These are phyloP conservation scores for Naganishia sp. DNA, from an alignment of 1,284 basidiomycete species.

Conservation along the genomic window DNA sequence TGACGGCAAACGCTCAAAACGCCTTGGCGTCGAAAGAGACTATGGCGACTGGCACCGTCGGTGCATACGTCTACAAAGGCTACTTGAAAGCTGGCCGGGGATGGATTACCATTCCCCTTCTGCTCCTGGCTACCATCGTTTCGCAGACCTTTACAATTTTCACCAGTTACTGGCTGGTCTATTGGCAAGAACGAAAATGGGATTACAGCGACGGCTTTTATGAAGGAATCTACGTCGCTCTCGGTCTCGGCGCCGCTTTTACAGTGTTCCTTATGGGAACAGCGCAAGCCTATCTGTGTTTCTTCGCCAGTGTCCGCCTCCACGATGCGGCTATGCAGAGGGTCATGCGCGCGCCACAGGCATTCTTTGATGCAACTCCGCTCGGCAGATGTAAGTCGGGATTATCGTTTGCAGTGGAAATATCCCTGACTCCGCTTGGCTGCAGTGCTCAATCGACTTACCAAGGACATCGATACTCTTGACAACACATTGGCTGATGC, in stretches of 20 bases:
- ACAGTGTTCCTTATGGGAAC: conserved; percentile 59
- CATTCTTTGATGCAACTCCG: conserved; percentile 87
- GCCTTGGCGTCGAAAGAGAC: conserved; percentile 57
- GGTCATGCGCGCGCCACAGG: conserved; percentile 74
- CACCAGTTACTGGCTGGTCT: conserved; percentile 37
- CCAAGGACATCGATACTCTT: conserved; percentile 42
- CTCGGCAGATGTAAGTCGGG: conserved; percentile 62
- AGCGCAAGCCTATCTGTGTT: conserved; percentile 58
- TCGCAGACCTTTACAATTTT: conserved; percentile 51
- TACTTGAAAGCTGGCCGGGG: conserved; percentile 59
- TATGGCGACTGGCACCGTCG: conserved; percentile 50
- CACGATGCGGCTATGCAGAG: conserved; percentile 63
- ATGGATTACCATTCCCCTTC: conserved; percentile 55
- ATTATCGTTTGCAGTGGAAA: conserved; percentile 55
- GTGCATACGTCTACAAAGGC: conserved; percentile 46
- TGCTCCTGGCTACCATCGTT: conserved; percentile 50
- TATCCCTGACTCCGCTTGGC: conserved; percentile 50
- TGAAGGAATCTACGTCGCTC: conserved; percentile 60
- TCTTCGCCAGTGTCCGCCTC: conserved; percentile 64
- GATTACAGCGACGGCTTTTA: conserved; percentile 50
- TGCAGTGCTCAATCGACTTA: conserved; percentile 45
- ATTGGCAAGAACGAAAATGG: conserved; percentile 44
- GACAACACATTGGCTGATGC: conserved; percentile 63
- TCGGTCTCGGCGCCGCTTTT: conserved; percentile 58
- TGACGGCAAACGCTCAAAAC: conserved; percentile 47